Percentiles rank a stretch among this genome's conserved stretches.
Conservation (phyloP, 768 basidiomycete species). For the Baorangia bicolor region DNA sequence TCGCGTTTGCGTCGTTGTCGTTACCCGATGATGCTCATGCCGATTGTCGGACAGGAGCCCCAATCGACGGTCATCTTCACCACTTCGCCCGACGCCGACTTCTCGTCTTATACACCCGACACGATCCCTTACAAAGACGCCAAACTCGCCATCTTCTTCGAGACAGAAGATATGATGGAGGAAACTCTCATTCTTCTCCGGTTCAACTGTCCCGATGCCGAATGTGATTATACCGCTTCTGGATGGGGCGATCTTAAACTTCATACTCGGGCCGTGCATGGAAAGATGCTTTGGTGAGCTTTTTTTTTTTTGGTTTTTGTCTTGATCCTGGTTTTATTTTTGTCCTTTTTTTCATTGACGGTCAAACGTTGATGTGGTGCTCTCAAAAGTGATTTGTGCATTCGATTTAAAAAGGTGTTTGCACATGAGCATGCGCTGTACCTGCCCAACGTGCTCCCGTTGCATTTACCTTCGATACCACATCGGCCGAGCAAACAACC, state of each 20-base stretch:
- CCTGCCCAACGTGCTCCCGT: conserved; percentile 54
- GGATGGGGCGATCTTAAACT: conserved; percentile 91
- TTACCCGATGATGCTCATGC: no score
- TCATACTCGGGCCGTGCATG: conserved; percentile 76
- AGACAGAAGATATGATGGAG: conserved; percentile 93
- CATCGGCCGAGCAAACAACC: conserved; percentile 39
- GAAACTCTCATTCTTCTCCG: conserved; percentile 87
- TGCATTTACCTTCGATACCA: conserved; percentile 76
- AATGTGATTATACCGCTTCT: conserved; percentile 80
- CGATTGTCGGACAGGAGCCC: conserved; percentile 49
- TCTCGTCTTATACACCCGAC: conserved; percentile 55
- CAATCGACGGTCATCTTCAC: conserved; percentile 79
- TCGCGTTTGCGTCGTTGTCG: neutral
- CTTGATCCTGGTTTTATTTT: no score
- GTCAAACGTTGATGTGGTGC: neutral
- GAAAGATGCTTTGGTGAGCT: conserved; percentile 73
- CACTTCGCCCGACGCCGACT: conserved; percentile 56
- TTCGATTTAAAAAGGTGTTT: conserved; percentile 90
- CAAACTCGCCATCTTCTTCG: conserved; percentile 80
- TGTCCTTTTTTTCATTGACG: no score
- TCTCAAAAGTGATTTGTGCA: conserved; percentile 68
- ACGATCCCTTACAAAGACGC: conserved; percentile 62
- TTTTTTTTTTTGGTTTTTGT: no score
- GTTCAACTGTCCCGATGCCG: conserved; percentile 88
- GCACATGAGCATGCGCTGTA: conserved; percentile 93